phyloP scores from a whole-genome alignment of 495 filamentous ascomycete genomes.

The Aspergillus taichungensis region DNA sequence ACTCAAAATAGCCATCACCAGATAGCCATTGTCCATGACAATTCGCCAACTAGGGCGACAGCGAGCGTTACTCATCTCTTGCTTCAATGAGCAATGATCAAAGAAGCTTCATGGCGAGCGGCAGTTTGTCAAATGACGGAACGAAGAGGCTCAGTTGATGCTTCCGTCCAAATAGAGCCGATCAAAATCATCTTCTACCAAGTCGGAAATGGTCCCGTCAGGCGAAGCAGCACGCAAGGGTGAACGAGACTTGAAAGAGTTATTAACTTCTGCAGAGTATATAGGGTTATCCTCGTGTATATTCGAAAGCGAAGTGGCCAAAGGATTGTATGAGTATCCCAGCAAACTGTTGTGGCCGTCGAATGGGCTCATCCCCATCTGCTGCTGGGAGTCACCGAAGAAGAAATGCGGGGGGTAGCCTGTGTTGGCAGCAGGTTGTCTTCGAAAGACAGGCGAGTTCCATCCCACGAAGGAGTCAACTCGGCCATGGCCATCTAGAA shows the following conservation, averaged over 20 bases:
- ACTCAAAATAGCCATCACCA: no score
- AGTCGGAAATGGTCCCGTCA: constrained; percentile 27
- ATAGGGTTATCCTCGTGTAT: constrained; percentile 10
- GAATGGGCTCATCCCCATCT: constrained; percentile 23
- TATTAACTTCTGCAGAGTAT: constrained; percentile 7
- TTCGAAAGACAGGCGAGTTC: constrained; percentile 24
- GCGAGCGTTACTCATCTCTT: no score
- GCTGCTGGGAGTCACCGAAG: constrained; percentile 21
- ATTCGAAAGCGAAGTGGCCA: constrained; percentile 22
- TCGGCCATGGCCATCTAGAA: constrained; percentile 24
- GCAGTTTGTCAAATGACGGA: neutral
- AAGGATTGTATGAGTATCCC: constrained; percentile 32
- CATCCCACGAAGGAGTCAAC: constrained; percentile 21
- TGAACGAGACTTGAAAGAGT: constrained; percentile 7
- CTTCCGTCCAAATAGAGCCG: constrained; percentile 24
- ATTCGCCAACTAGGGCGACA: no score
- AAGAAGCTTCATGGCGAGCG: neutral
- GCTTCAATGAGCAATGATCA: neutral
- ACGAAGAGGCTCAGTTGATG: constrained; percentile 10
- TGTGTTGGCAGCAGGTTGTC: constrained; percentile 14
- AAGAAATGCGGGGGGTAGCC: constrained; percentile 26
- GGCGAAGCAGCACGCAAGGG: constrained; percentile 14
- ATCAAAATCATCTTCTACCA: constrained; percentile 22
- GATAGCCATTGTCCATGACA: neutral
- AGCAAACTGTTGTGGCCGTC: constrained; percentile 14